Evolutionary conservation across 2,329 filamentous ascomycete genomes (phyloP), one percentile per base, ranked within the genome.

Genomic region (Microdochium nivale): DNA sequence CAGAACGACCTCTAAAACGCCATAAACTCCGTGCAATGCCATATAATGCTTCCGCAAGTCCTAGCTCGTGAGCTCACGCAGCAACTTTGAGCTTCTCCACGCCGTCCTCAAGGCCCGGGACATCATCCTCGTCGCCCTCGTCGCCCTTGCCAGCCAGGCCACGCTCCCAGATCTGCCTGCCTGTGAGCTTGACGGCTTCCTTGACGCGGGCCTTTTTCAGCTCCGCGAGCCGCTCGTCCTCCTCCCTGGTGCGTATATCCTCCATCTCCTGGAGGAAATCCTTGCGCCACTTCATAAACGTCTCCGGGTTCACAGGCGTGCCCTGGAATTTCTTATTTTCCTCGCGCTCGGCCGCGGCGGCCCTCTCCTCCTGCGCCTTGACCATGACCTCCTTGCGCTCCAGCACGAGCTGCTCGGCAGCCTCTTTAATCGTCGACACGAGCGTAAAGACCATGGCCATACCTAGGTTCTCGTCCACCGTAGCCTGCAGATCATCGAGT

Each of bases 381-480:
- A 78, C 79, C 1, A 76, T 79, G 9, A 76, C 86, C 53, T 82
- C 81, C 62, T 84, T 81, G 47, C 94, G 84, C 56, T 90, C 83
- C 16, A 78, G 70, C 58, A 97, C 83, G 53, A 99, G 79, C 59
- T 84, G 78, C 73, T 99, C 94, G n/a, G 91, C 92, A 49, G 81
- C 78, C 53, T 99, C 94, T 66, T 96, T 97, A 54, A 99, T 73
- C 0, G 87, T 83, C 14, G 87, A 89, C 51, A 95, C 87, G 24
- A 99, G 74, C 0, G 92, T 90, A 70, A 97, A 99, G 1, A 99
- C 75, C 94, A 99, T 99, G 51, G 90, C 88, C 86, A 97, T 97
- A 56, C 94, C 94, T 54, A 97, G 72, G 60, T 91, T 97, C 68
- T 99, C 94, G 66, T 94, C 85, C 33, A 96, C 87, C 0, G 86